Percentiles rank a stretch among this genome's conserved stretches.
Conservation (phyloP, 805 yeast genomes). For the Nadsonia fulvescens region DNA sequence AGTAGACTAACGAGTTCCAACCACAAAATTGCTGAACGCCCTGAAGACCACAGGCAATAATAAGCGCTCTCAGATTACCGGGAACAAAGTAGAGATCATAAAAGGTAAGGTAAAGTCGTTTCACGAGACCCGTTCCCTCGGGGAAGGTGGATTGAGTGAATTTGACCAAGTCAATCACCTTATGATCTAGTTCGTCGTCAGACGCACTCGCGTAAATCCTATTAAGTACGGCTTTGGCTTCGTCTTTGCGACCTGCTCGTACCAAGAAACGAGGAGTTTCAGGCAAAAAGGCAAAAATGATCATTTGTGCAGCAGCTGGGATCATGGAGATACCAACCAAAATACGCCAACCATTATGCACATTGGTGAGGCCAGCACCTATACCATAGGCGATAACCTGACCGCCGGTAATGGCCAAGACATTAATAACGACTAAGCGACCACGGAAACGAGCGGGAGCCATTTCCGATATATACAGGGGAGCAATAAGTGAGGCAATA, state of each 20-base stretch:
- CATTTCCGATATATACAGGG: slow-evolving; percentile 76
- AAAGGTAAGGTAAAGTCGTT: slow-evolving; percentile 4
- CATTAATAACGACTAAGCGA: slow-evolving; percentile 72
- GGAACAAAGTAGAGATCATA: slow-evolving; percentile 16
- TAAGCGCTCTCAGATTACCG: slow-evolving; percentile 70
- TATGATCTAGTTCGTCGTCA: slow-evolving; percentile 43
- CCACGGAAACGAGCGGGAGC: slow-evolving; percentile 90
- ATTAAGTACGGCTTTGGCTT: slow-evolving; percentile 48
- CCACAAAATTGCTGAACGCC: slow-evolving; percentile 96
- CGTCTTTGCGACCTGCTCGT: slow-evolving; percentile 43
- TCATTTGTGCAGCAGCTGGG: slow-evolving; percentile 67
- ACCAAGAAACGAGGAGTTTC: slow-evolving; percentile 89
- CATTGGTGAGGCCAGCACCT: slow-evolving; percentile 55
- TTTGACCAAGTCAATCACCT: slow-evolving; percentile 43
- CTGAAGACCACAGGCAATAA: slow-evolving; percentile 84
- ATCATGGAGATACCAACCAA: slow-evolving; percentile 79
- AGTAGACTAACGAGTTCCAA: slow-evolving; percentile 91
- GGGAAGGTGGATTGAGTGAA: slow-evolving; percentile 6
- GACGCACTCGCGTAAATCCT: slow-evolving; percentile 48
- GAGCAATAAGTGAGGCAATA: slow-evolving; percentile 85
- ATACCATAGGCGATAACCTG: slow-evolving; percentile 87
- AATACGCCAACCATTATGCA: slow-evolving; percentile 80
- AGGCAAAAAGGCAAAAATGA: slow-evolving; percentile 68
- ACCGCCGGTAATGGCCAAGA: slow-evolving; percentile 84
- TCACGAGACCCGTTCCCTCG: slow-evolving; percentile 8